Evolutionary conservation across 768 basidiomycete species (phyloP).

Genomic region (Boletus eberwhitei): DNA sequence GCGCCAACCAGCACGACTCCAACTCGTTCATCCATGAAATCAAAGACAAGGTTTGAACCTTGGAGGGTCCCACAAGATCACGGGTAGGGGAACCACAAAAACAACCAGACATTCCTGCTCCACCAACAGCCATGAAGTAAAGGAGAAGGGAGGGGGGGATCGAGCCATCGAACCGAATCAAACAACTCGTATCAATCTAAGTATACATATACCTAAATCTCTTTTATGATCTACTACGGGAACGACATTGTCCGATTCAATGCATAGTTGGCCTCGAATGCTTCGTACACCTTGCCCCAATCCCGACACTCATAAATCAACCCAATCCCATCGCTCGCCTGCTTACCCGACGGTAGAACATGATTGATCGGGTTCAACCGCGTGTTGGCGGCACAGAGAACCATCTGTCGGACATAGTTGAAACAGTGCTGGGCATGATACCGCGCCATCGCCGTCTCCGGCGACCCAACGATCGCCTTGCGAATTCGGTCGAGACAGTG

Average conservation of each 20-base stretch:
- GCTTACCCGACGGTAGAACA: slow-evolving; percentile 5
- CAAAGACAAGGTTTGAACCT: slow-evolving; percentile 6
- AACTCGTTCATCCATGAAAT: slow-evolving; percentile 11
- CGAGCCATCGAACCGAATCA: neutral
- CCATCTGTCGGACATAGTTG: slow-evolving; percentile 40
- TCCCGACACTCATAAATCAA: slow-evolving; percentile 21
- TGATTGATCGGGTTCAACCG: slow-evolving; percentile 27
- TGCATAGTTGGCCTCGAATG: slow-evolving; percentile 18
- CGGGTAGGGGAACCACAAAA: neutral
- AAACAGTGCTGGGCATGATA: slow-evolving; percentile 34
- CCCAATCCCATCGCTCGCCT: slow-evolving; percentile 21
- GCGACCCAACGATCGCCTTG: slow-evolving; percentile 12
- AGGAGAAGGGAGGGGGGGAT: neutral
- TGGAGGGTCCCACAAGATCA: neutral
- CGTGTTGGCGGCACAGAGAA: slow-evolving; percentile 35
- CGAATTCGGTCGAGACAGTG: slow-evolving; percentile 40
- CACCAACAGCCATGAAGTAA: neutral
- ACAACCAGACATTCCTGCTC: neutral
- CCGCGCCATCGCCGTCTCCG: neutral
- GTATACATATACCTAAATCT: neutral
- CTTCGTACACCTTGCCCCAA: slow-evolving; percentile 21
- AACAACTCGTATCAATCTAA: neutral
- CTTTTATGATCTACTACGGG: neutral
- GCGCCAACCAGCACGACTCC: neutral
- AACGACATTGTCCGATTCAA: slow-evolving; percentile 20